Base-by-base conservation (phyloP, 1,139 yeast species). In the Lodderomyces margitis region DNA sequence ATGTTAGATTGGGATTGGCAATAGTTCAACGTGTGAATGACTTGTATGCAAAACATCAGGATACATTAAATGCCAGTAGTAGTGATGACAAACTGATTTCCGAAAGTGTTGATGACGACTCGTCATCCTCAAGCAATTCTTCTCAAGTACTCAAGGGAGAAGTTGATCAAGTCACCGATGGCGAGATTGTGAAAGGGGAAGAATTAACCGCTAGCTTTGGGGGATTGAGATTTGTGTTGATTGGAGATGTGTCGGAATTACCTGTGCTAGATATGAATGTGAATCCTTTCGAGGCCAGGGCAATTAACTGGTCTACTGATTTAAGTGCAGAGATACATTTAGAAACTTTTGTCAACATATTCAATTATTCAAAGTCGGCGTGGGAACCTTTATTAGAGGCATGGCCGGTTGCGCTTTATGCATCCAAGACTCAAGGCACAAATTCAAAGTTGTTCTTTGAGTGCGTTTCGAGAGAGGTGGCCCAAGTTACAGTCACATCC, bases 331-430 rank as follows among this genome's bases (percentile, higher is more conserved):
- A 83, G 47, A 72, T 85, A 0, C 80, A 80, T 23, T 63, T 91
- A 23, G 87, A 82, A 51, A 76, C 89, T 0, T 80, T 70, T 50
- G 76, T 86, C 10, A 92, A 91, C 59, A 81, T 91, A 19, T 92
- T 85, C 69, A 92, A 92, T 59, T 91, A 91, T 57, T 80, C 97
- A 0, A 81, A 88, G 51, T 89, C 98, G 0, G 80, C 94, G 0
- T 94, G 99, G 99, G 98, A 94, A 54, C 98, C 98, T 0, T 67
- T 94, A 37, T 61, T 92, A 38, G 98, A 94, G 54, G 83, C 92
- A 0, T 87, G 96, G 87, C 85, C 91, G 9, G 68, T 92, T 41
- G 82, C 89, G 0, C 61, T 89, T 14, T 89, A 87, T 58, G 80
- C 86, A 2, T 70, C 86, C 0, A 77, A 74, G 47, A 61, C 66